Evolutionary conservation across 2,329 filamentous ascomycete species (phyloP).

Genomic region (Exophiala oligosperma): DNA sequence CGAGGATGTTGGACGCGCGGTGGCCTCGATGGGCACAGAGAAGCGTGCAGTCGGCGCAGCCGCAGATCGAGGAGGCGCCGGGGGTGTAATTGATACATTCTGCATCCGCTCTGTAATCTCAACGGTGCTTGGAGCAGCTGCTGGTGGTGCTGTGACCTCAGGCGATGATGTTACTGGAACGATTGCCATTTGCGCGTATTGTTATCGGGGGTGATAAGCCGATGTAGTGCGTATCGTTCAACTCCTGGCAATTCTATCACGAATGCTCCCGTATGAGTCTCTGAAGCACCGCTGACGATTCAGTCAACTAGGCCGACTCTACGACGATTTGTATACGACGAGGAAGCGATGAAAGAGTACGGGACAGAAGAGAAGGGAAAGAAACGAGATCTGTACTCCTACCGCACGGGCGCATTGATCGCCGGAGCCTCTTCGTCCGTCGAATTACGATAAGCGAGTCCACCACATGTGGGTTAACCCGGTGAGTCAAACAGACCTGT

Average conservation of each 20-base stretch:
- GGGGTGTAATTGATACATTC: conserved; percentile 11
- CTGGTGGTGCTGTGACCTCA: not conserved
- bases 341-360: not conserved
- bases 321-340: too few species aligned
- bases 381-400: not conserved
- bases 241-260: too few species aligned
- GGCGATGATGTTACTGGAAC: conserved; percentile 23
- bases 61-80: conserved; percentile 5
- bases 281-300: too few species aligned
- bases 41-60: conserved; percentile 61
- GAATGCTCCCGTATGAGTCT: too few species aligned
- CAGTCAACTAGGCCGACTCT: too few species aligned
- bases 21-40: conserved; percentile 71
- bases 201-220: not conserved
- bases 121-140: not conserved
- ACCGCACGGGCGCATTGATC: not conserved
- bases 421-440: not conserved
- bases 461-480: not conserved
- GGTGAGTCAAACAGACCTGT: not conserved
- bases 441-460: conserved; percentile 3
- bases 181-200: conserved; percentile 12
- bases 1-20: conserved; percentile 32
- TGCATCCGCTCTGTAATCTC: conserved; percentile 13
- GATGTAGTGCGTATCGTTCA: not conserved
- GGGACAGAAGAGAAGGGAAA: not conserved